Conservation (phyloP, 768 basidiomycete species). For the Asterophora lycoperdoides region DNA sequence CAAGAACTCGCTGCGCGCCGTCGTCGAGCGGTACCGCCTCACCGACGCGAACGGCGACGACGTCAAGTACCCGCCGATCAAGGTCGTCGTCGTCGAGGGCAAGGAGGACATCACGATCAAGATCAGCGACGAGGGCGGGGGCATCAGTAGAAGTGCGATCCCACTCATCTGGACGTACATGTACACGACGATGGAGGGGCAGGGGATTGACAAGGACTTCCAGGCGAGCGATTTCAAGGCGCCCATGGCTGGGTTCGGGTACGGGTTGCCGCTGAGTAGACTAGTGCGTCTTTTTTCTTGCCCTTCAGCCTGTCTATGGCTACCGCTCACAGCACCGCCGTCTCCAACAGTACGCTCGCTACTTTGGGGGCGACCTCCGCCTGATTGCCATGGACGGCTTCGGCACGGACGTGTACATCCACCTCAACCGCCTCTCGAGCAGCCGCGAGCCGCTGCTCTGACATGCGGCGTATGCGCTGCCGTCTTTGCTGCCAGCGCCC, state of each 20-base stretch:
- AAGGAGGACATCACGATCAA: conserved; percentile 99
- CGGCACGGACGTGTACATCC: conserved; percentile 92
- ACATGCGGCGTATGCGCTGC: neutral
- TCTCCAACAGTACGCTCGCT: conserved; percentile 73
- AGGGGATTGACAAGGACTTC: conserved; percentile 73
- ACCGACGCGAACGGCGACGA: conserved; percentile 47
- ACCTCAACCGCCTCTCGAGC: conserved; percentile 80
- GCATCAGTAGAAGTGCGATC: conserved; percentile 83
- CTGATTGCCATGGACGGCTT: conserved; percentile 99
- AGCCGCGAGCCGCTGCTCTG: conserved; percentile 75
- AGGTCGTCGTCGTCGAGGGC: conserved; percentile 94
- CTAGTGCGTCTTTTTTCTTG: conserved; percentile 55
- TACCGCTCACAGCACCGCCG: too few relatives aligned
- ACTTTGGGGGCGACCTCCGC: conserved; percentile 90
- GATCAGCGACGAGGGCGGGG: conserved; percentile 96
- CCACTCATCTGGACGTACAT: conserved; percentile 99
- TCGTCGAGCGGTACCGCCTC: conserved; percentile 88
- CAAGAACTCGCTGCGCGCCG: conserved; percentile 96
- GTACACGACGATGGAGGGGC: conserved; percentile 83
- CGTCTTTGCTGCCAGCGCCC: too few relatives aligned
- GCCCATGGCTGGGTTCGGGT: conserved; percentile 96
- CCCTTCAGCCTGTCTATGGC: too few relatives aligned
- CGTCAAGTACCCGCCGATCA: conserved; percentile 81
- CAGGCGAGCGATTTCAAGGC: conserved; percentile 90
- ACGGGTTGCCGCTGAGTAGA: conserved; percentile 88